phyloP scores from a whole-genome alignment of 2,329 filamentous ascomycete species.

The Penicillium polonicum region DNA sequence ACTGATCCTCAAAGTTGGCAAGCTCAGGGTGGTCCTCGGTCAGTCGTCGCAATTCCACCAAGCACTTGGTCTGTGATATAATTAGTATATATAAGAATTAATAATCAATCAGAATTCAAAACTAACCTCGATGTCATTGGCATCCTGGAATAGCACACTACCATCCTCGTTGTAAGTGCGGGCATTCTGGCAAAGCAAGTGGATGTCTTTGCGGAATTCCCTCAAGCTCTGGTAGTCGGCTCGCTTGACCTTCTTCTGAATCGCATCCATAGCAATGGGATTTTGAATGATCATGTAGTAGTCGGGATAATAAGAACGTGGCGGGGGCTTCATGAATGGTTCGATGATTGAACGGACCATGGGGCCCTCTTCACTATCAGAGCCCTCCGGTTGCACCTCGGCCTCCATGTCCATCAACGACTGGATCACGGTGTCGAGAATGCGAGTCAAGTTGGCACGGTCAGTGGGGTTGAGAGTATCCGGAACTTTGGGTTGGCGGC shows the following conservation, averaged over 20 bases:
- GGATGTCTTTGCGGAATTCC: slow-evolving; percentile 79
- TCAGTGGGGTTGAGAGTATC: slow-evolving; percentile 67
- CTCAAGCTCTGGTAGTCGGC: slow-evolving; percentile 82
- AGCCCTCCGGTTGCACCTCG: slow-evolving; percentile 57
- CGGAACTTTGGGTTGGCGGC: slow-evolving; percentile 67
- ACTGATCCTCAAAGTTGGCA: slow-evolving; percentile 55
- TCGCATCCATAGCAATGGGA: slow-evolving; percentile 95
- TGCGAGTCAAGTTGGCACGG: slow-evolving; percentile 74
- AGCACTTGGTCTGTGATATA: slow-evolving; percentile 46
- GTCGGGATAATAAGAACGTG: slow-evolving; percentile 85
- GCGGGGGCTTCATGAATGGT: slow-evolving; percentile 87
- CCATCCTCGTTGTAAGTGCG: slow-evolving; percentile 96
- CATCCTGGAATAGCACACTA: slow-evolving; percentile 87
- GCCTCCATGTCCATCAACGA: slow-evolving; percentile 81
- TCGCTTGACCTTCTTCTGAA: slow-evolving; percentile 92
- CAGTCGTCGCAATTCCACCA: slow-evolving; percentile 55
- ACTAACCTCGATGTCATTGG: slow-evolving; percentile 89
- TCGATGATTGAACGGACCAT: slow-evolving; percentile 81
- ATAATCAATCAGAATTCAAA: slow-evolving; percentile 13
- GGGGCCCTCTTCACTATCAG: slow-evolving; percentile 53
- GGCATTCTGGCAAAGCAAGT: slow-evolving; percentile 83
- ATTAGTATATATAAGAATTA: not conserved
- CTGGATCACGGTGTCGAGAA: slow-evolving; percentile 75
- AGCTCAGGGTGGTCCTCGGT: slow-evolving; percentile 57
- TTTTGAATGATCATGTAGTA: slow-evolving; percentile 92